Base-by-base conservation (phyloP, 495 filamentous ascomycete species). In the Penicillium lividum region DNA sequence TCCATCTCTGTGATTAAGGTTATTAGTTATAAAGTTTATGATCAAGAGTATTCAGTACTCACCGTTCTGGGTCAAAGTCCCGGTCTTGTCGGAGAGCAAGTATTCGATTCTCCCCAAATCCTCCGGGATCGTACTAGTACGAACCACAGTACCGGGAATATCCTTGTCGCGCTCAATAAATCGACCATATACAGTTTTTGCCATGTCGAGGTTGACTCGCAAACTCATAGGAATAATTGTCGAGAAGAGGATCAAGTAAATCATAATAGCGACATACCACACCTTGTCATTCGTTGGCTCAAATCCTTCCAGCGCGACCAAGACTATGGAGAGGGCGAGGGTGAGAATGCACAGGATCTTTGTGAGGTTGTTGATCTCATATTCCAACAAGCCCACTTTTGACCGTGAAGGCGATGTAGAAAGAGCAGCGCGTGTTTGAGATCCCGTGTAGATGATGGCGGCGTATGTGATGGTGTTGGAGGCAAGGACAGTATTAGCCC, bases 161-260 rank as follows among this genome's bases (percentile, higher is more conserved):
- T 88, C 93, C 34, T 86, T 78, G 69, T 99, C 94, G 52, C 86
- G 78, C 68, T 99, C 91, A 63, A 99, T 99, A 66, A 96, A 97
- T 72, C 88, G 89, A 9, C 93, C 93, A 70, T 98, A 99, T 0
- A 96, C 91, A 16, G 87, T 89, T 73, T 99, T 99, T 9, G 93
- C 94, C 84, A 99, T 89, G 62, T 99, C 94, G 28, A 99, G 75
- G 61, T 99, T 99, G 53, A 99, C 94, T 15, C 94, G 85, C 54
- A 99, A 80, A 70, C 90, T 95, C 76, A 99, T 97, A 7, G 95
- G 95, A 46, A 99, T 94, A 68, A 99, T 98, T 2, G 93, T 97
- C 7, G 93, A 97, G 78, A 97, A 99, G n/a, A 99, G 80, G 56
- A 99, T 94, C 51, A 99, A 75, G 71, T 97, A 99, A 40, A 92